Evolutionary conservation across 129 eudicot species (phyloP).

Genomic region (Lactuca sativa): DNA sequence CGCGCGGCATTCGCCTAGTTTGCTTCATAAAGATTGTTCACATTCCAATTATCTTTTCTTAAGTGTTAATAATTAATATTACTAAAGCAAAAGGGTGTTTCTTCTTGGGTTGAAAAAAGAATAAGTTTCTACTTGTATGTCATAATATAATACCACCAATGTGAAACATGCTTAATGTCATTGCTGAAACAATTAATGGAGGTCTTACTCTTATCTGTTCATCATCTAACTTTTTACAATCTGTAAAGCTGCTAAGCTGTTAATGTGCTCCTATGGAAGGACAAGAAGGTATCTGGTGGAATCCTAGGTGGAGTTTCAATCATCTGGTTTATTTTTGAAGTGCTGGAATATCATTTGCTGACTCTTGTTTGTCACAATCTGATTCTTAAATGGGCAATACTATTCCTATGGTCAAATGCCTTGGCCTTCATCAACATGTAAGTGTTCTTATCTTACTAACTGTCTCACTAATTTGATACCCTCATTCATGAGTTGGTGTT

Average conservation of each 20-base stretch:
- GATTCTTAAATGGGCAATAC: constrained; percentile 52
- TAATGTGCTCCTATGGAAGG: constrained; percentile 88
- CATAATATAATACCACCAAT: neutral
- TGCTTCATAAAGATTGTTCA: constrained; percentile 22
- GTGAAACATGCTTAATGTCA: no score
- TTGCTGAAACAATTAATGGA: neutral
- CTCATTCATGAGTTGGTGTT: no score
- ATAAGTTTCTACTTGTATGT: neutral
- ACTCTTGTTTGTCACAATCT: no score
- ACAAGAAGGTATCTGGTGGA: constrained; percentile 73
- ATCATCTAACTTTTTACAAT: constrained; percentile 8
- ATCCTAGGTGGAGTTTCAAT: constrained; percentile 73
- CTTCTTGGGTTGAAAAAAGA: no score
- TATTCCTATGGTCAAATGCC: constrained; percentile 93
- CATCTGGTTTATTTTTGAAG: constrained; percentile 69
- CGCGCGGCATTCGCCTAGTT: no score
- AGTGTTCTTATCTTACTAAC: constrained; percentile 17
- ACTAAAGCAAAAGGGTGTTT: constrained; percentile 20
- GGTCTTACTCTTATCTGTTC: neutral
- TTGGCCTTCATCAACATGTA: constrained; percentile 75
- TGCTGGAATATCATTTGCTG: no score
- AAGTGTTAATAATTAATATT: constrained; percentile 10
- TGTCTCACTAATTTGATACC: neutral
- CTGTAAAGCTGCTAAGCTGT: constrained; percentile 78
- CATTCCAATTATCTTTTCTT: constrained; percentile 7